Base-by-base conservation (phyloP, 2,329 filamentous ascomycete species). In the Tolypocladium inflatum region DNA sequence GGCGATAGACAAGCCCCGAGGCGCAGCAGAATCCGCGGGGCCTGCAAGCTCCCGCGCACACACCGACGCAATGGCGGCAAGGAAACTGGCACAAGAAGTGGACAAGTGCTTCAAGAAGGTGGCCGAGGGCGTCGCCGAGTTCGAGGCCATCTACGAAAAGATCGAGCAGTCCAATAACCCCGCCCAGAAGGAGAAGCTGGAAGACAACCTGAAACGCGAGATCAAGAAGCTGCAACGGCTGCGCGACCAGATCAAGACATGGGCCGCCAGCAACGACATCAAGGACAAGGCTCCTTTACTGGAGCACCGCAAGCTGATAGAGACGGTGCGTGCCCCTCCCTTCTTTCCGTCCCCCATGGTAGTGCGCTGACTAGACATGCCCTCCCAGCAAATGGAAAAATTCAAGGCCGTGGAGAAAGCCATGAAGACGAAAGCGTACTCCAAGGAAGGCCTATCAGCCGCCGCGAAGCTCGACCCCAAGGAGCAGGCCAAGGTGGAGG, bases 371-470 rank as follows among this genome's bases (percentile, higher is more conserved):
- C 39, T 37, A 10, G 13, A 37, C 9, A 19, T 37, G 13, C 11
- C 15, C 35, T 6, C 21, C 9, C 76, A 94, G 90, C 88, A 93
- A 89, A 99, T 99, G 94, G 94, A 99, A 77, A 91, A 91, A 69
- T 99, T 99, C 84, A 99, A 99, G 79, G 93, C 92, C n/a, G 94
- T 99, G 56, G 94, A 99, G 76, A 99, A 99, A 80, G 94, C 96
- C 69, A 97, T 99, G 94, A 99, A 99, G 81, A 99, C 94, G 58
- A 99, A 99, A 75, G 94, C 94, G 61, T 99, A 96, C 76, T 97
- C 94, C 62, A 97, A 99, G 80, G 94, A 97, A 76, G 94, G 94
- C 51, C 78, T 99, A 63, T 94, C 90, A 63, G 90, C 93, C 56
- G 91, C 91, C 33, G 87, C 91, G 55, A 95, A 96, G 74, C 82